Base-by-base conservation (phyloP, 2,329 filamentous ascomycete species). In the Xylariaceae sp. region DNA sequence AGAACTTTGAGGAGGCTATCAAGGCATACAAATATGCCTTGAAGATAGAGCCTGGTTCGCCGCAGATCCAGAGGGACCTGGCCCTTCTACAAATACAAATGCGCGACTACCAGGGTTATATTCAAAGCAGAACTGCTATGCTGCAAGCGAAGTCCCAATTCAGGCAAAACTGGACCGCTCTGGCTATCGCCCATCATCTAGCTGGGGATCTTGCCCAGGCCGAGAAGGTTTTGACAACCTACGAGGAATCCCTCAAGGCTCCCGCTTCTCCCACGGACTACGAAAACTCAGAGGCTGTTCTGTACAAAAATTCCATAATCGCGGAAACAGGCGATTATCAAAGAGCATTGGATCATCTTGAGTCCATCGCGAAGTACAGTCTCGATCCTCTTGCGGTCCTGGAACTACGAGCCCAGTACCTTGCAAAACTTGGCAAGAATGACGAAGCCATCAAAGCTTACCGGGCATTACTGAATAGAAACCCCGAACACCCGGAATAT, bases 1-100 rank as follows among this genome's bases (percentile, higher is more conserved):
- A 97, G 80, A 97, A 99, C 74, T 97, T 95, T 66, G 94, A 97
- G 72, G 94, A 97, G 75, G 92, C 95, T 7, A 96, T 96, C 76
- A 97, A 97, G 79, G 95, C 94, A 55, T 99, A 99, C 79, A 95
- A 95, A 71, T 96, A 95, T 72, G 94, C 94, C 12, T 77, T 99
- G 64, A 86, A 84, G 69, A 81, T 97, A 57, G 94, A 99, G 68
- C 92, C 95, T n/a, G 91, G 95, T 27, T 96, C 90, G 11, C 80
- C 84, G 59, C 92, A 96, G 72, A 99, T 99, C 65, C 89, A 95
- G 72, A 84, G 94, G 62, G 95, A 99, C 68, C 79, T 99, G 58
- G 92, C 94, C 49, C 83, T 95, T 58, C 81, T 99, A 57, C 94
- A 99, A 75, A 82, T 95, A 63, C 94, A 99, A 75, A 96, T 96